A percentile compares a stretch with the other conserved stretches of the same genome.
Conservation (phyloP, 2,329 filamentous ascomycete species). For the Thelonectria discophora region DNA sequence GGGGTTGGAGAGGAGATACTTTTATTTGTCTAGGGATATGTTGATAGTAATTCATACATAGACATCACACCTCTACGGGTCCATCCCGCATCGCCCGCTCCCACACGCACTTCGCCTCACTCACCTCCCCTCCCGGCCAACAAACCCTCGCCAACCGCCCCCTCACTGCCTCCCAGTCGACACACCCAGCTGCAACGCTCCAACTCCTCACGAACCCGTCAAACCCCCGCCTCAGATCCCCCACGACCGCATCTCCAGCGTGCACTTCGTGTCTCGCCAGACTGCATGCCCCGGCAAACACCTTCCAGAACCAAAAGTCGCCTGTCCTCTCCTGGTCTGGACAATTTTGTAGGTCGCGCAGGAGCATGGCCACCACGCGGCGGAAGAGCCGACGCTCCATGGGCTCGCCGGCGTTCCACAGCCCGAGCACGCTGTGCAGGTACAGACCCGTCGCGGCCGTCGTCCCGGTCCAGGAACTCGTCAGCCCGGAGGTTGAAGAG, state of each 20-base stretch:
- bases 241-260: background rate
- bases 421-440: slow-evolving; percentile 1
- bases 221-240: background rate
- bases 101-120: too few relatives aligned
- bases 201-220: slow-evolving; percentile 3
- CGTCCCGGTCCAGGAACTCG: slow-evolving; percentile 26
- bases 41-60: too few relatives aligned
- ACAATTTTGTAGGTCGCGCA: too few relatives aligned
- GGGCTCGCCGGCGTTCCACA: slow-evolving; percentile 15
- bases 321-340: background rate
- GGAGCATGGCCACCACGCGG: background rate
- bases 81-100: too few relatives aligned
- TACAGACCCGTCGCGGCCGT: slow-evolving; percentile 1
- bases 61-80: too few relatives aligned
- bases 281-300: slow-evolving; percentile 6
- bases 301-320: slow-evolving; percentile 16
- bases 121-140: background rate
- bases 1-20: too few relatives aligned
- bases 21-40: too few relatives aligned
- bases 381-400: slow-evolving; percentile 8
- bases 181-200: background rate
- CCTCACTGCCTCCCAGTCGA: background rate
- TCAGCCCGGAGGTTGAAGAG: rapidly evolving
- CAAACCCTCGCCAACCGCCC: background rate
- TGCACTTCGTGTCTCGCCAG: background rate